Base-by-base conservation (phyloP, 2,329 filamentous ascomycete species). In the Trichoderma endophyticum region DNA sequence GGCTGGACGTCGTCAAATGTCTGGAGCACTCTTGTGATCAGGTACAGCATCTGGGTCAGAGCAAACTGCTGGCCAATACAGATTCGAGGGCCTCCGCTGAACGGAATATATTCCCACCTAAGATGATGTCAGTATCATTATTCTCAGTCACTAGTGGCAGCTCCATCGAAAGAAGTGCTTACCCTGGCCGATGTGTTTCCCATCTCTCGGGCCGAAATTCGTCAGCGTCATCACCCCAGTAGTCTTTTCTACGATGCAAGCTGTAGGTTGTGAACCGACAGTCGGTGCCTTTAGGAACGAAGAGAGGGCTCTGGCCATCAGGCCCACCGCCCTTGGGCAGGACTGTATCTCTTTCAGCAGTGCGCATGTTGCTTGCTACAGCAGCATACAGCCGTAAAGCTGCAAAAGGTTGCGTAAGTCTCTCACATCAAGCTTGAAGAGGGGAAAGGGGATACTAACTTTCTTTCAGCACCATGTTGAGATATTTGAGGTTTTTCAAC, bases 391-490 rank as follows among this genome's bases (percentile, higher is more conserved):
- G 76, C 11, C 86, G 81, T 26, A 87, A 76, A 0, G 80, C 82
- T 82, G 39, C 48, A n/a, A 71, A 15, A 9, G 4, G 5, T n/a
- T 56, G 30, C 5, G 63, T 65, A 14, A 66, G 48, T 18, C 15
- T 34, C n/a, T 3, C 26, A 3, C 14, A 26, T 36, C 14, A 30
- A 32, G 24, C 12, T 18, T 6, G 54, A 24, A 34, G 12, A 14
- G 15, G 51, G 30, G 48, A 60, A 34, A 61, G n/a, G 57, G 26
- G 18, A 12, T 32, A 76, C 79, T 60, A 67, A 81, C 82, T 77
- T 73, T 86, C 84, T 71, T 83, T 90, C 69, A 91, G 75, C 15
- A 88, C 84, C 78, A 84, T 87, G 77, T 87, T 87, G 15, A 92
- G 79, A 73, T 91, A 91, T 72, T 84, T 87, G 79, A 91, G 81